These are phyloP conservation scores for Nitzschia sp. DNA, from an alignment of 108 stramenopile species.

Conservation along the genomic window DNA sequence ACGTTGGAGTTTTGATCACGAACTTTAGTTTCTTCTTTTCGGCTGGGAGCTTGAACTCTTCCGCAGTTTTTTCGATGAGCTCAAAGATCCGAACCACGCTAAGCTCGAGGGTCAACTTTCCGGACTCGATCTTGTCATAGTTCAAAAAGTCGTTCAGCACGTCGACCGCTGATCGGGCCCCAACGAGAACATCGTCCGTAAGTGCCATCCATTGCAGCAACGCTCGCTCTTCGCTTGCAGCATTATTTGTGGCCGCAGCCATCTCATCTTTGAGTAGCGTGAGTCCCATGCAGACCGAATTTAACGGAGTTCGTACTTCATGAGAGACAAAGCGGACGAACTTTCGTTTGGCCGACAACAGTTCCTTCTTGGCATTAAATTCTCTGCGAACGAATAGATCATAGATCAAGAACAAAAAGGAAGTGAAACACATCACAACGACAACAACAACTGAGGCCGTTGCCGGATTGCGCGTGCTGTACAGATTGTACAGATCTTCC, in stretches of 20 bases:
- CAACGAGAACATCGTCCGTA: constrained; percentile 12
- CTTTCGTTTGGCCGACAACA: constrained; percentile 49
- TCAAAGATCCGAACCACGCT: too few relatives aligned
- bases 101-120: too few relatives aligned
- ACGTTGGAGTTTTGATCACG: too few relatives aligned
- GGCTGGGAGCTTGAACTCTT: too few relatives aligned
- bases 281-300: constrained; percentile 53
- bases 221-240: too few relatives aligned
- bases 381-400: constrained; percentile 53
- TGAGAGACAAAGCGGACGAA: constrained; percentile 58
- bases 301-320: constrained; percentile 54
- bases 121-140: too few relatives aligned
- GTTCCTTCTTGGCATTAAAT: constrained; percentile 30
- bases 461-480: constrained; percentile 31
- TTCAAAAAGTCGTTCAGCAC: too few relatives aligned
- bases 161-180: constrained; percentile 38
- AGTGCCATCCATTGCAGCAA: constrained; percentile 8
- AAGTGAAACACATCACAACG: constrained; percentile 38
- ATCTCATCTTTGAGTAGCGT: constrained; percentile 38
- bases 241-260: too few relatives aligned
- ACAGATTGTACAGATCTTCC: constrained; percentile 24
- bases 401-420: constrained; percentile 48
- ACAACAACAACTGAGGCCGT: constrained; percentile 35
- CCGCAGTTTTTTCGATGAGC: too few relatives aligned
- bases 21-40: too few relatives aligned